A percentile compares a stretch with the other conserved stretches of the same genome.
Evolutionary conservation across 2,329 filamentous ascomycete genomes (phyloP).

Genomic region (Fusarium musae): DNA sequence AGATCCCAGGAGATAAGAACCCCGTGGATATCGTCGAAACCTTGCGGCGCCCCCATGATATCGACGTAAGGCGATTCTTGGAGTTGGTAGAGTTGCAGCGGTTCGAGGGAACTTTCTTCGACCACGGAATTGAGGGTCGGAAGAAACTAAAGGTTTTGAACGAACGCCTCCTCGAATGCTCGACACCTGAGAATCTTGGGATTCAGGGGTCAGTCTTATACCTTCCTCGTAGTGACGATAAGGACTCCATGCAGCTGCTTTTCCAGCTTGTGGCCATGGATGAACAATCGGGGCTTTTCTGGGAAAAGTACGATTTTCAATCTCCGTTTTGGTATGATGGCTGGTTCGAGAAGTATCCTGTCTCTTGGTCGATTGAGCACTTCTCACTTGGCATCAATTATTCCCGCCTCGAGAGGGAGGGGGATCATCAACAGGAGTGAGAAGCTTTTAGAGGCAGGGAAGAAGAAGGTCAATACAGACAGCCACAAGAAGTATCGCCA

Average conservation of each 20-base stretch:
- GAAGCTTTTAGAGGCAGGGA: neutral
- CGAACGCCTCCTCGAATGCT: too few relatives aligned
- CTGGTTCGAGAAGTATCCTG: neutral
- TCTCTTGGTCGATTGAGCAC: neutral
- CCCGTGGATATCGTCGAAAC: neutral
- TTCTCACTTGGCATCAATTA: neutral
- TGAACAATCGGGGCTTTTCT: rapidly evolving
- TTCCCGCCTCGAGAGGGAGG: neutral
- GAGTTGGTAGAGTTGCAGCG: neutral
- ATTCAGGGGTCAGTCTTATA: neutral
- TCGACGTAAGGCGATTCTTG: neutral
- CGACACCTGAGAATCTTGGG: too few relatives aligned
- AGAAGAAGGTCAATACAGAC: neutral
- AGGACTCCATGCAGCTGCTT: neutral
- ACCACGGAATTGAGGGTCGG: neutral
- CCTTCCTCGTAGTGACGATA: neutral
- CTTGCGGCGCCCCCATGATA: neutral
- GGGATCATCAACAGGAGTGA: neutral
- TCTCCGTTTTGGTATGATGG: neutral
- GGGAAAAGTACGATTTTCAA: rapidly evolving
- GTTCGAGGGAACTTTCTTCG: neutral
- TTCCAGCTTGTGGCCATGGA: neutral
- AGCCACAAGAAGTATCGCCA: too few relatives aligned
- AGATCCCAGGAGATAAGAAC: neutral
- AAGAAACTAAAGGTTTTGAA: too few relatives aligned